Base-by-base conservation (phyloP, 2,329 filamentous ascomycete species). In the Diaporthe destruens region DNA sequence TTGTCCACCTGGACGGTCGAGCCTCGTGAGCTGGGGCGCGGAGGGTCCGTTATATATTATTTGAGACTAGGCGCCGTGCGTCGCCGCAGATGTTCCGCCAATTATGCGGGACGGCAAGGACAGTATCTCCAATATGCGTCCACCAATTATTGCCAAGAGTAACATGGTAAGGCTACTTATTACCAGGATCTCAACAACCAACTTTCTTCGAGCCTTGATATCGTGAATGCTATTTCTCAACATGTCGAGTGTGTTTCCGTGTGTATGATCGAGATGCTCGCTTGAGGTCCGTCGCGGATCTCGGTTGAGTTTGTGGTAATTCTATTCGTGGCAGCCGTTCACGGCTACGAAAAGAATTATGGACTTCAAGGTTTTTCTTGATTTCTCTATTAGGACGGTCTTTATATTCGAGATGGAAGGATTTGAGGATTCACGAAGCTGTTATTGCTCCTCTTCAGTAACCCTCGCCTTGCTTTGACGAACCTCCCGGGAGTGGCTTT, bases 21-120 rank as follows among this genome's bases (percentile, higher is more conserved):
- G 29, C 47, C 61, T 66, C 32, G 61, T 39, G 47, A 29, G 32
- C 32, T 66, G 61, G 61, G 29, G 47, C 61, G 32, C 61, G 47
- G 61, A 66, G 20, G 61, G 47, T 66, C 61, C 61, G 61, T 66
- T 66, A 66, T 66, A 66, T 66, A 66, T 66, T 66, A n/a, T 66
- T 53, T 20, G 39, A 66, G 47, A 53, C 61, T 39, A 53, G 47
- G 61, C 32, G 61, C 32, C 32, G 32, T 66, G 32, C 61, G 47
- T n/a, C 14, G 32, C 32, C 44, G 11, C 20, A 66, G 47, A 66
- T 66, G 61, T 66, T 66, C 61, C 61, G 61, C 61, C 61, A 66
- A 66, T 66, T 51, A 53, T 51, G 61, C 61, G 32, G 8, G 47
- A 53, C 44, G 11, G 14, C 18, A 7, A 66, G 47, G 47, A 66